Conservation (phyloP, 140 eudicot genomes). For the Erigeron philadelphicus region DNA sequence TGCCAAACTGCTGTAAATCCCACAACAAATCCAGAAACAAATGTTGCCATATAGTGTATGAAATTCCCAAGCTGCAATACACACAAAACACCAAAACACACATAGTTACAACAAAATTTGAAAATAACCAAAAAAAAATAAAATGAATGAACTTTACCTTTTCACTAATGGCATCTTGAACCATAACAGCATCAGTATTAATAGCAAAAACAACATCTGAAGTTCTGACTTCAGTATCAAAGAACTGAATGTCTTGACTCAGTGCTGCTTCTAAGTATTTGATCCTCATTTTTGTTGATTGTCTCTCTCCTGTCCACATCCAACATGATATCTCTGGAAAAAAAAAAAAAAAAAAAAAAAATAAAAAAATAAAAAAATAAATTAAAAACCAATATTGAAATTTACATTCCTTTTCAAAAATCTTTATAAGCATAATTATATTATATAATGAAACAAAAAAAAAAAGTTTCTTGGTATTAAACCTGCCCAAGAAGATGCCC, state of each 20-base stretch:
- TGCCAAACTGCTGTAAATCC: slow-evolving; percentile 98
- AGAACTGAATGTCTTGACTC: slow-evolving; percentile 83
- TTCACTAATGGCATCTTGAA: slow-evolving; percentile 82
- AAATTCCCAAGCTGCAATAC: slow-evolving; percentile 60
- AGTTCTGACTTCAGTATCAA: slow-evolving; percentile 76
- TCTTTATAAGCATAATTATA: background rate
- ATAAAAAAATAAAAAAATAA: background rate
- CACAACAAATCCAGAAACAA: slow-evolving; percentile 74
- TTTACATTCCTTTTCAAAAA: slow-evolving; percentile 24
- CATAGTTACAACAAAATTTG: background rate
- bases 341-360: background rate
- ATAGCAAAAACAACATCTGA: slow-evolving; percentile 73
- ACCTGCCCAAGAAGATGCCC: slow-evolving; percentile 99
- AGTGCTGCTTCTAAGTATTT: slow-evolving; percentile 76
- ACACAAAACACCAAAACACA: slow-evolving; percentile 23
- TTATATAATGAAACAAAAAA: background rate
- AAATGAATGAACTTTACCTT: slow-evolving; percentile 35
- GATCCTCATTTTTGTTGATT: slow-evolving; percentile 81
- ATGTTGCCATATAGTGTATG: slow-evolving; percentile 78
- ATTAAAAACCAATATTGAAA: slow-evolving; percentile 12
- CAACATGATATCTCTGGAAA: slow-evolving; percentile 84
- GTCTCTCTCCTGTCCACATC: slow-evolving; percentile 98
- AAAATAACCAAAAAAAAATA: slow-evolving; percentile 1
- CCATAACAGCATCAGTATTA: slow-evolving; percentile 71
- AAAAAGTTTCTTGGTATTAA: background rate